Base-by-base conservation (phyloP, 1,284 basidiomycete species). In the Pascua sp. region DNA sequence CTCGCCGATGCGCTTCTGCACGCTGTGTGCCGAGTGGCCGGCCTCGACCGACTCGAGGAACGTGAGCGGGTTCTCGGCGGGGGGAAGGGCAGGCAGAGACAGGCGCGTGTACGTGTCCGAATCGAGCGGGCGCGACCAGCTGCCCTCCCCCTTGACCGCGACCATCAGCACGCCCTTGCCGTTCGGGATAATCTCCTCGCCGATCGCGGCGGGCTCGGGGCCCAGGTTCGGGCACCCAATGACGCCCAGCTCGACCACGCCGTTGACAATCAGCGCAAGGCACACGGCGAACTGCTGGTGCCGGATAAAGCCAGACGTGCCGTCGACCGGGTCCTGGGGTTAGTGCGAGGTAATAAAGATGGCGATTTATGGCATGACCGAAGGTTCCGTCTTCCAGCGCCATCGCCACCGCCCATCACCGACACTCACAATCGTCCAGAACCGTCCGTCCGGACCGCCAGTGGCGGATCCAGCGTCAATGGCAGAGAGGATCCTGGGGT, bases 271-370 rank as follows among this genome's bases (percentile, higher is more conserved):
- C 59, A 98, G 82, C 0, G 92, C 90, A 37, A 99, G 81, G 77
- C 95, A 98, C 36, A 98, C 91, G 7, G 95, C 95, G 71, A 95
- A 99, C 77, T 99, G 96, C 55, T 91, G 94, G 11, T 93, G 92
- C 18, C 95, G 86, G 45, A 98, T 82, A 81, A 98, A 99, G 3
- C 95, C 69, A 5, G 70, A 70, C 7, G 72, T 79, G 9, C 70
- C 70, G 64, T 75, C 70, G 53, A 77, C 70, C 16, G 72, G 71
- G 58, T 72, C 72, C 69, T 71, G 50, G 8, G 12, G 56, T 62
- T 43, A 62, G 18, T 16, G 49, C 48, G 53, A 40, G 51, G 53
- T 17, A 41, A 40, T 13, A 54, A 56, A 55, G 32, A 18, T 4
- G 40, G 11, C 11, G 5, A 44, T n/a, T 36, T 39, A 24, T 32